These are phyloP conservation scores for Plectranthus barbatus DNA, from an alignment of 257 asterid genomes.

Conservation along the genomic window DNA sequence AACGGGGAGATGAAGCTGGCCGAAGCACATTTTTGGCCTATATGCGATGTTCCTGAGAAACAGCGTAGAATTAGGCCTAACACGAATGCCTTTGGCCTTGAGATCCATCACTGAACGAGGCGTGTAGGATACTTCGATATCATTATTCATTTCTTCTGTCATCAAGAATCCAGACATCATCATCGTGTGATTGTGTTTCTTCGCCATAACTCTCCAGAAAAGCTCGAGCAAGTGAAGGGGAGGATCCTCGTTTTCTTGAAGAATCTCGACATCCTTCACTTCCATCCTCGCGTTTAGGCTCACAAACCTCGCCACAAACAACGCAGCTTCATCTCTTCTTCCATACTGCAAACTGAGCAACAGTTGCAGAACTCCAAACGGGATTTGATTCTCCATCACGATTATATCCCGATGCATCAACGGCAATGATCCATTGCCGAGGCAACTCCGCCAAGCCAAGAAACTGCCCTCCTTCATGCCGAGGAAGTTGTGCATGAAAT, in stretches of 20 bases:
- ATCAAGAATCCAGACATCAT: background rate
- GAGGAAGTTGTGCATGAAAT: background rate
- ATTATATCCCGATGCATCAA: background rate
- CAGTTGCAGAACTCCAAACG: background rate
- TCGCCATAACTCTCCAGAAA: background rate
- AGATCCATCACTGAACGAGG: constrained; percentile 4
- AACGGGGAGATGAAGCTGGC: background rate
- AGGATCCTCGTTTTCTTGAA: background rate
- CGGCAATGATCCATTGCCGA: background rate
- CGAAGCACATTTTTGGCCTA: background rate
- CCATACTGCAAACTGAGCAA: background rate
- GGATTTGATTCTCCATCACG: constrained; percentile 12
- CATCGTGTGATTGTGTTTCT: background rate
- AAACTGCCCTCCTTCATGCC: background rate
- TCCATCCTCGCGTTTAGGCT: too few species aligned
- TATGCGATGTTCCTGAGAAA: background rate
- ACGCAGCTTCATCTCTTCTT: background rate
- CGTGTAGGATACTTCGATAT: background rate
- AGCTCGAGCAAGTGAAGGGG: constrained; percentile 9
- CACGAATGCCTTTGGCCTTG: background rate
- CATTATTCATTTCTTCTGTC: background rate
- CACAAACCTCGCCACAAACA: background rate
- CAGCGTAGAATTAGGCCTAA: background rate
- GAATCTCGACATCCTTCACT: too few species aligned
- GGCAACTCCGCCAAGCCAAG: background rate